Evolutionary conservation across 768 basidiomycete genomes (phyloP).

Genomic region (Pleurotus platypus): DNA sequence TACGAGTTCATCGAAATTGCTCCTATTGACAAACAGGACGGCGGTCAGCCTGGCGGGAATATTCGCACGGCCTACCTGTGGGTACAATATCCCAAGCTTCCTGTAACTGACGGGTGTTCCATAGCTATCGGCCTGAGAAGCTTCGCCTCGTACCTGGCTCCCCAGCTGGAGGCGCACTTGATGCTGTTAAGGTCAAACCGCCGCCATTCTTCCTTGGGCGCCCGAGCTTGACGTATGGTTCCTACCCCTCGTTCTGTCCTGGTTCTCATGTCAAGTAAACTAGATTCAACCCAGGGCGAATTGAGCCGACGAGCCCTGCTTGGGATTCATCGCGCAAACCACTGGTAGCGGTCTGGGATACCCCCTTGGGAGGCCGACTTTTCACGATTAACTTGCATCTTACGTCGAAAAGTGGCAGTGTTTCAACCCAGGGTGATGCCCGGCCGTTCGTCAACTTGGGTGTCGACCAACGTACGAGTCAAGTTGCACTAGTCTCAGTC

Average conservation of each 20-base stretch:
- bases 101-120: background rate
- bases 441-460: slow-evolving; percentile 57
- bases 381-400: slow-evolving; percentile 63
- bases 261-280: background rate
- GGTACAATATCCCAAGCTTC: slow-evolving; percentile 11
- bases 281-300: slow-evolving; percentile 61
- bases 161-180: slow-evolving; percentile 43
- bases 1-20: slow-evolving; percentile 49
- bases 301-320: slow-evolving; percentile 51
- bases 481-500: slow-evolving; percentile 50
- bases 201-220: slow-evolving; percentile 14
- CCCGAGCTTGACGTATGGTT: background rate
- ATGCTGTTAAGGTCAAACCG: slow-evolving; percentile 34
- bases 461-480: slow-evolving; percentile 42
- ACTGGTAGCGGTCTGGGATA: slow-evolving; percentile 54
- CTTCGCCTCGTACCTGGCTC: slow-evolving; percentile 42
- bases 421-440: slow-evolving; percentile 51
- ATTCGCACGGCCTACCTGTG: slow-evolving; percentile 58
- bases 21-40: slow-evolving; percentile 52
- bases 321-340: slow-evolving; percentile 61
- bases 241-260: background rate
- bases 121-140: slow-evolving; percentile 46
- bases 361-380: slow-evolving; percentile 36
- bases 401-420: slow-evolving; percentile 54
- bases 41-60: slow-evolving; percentile 61